Evolutionary conservation across 495 filamentous ascomycete species (phyloP).

Genomic region (Penicillium daleae): DNA sequence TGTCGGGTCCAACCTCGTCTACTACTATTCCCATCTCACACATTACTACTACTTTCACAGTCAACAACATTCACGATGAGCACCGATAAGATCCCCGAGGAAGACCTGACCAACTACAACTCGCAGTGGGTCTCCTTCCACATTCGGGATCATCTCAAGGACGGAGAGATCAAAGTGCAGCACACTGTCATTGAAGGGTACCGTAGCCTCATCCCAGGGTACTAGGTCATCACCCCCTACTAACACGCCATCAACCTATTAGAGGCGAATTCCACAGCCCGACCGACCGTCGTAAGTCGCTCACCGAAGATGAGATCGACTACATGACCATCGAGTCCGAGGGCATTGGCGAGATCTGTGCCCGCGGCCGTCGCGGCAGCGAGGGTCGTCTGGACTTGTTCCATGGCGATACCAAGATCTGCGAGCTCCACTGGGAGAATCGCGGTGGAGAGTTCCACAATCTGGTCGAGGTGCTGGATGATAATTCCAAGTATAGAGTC

Average conservation of each 20-base stretch:
- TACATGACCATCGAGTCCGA: conserved; percentile 36
- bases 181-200: conserved; percentile 43
- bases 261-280: conserved; percentile 43
- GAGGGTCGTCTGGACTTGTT: conserved; percentile 46
- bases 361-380: conserved; percentile 40
- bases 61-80: conserved; percentile 13
- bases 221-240: conserved; percentile 6
- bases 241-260: conserved; percentile 9
- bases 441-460: conserved; percentile 31
- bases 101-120: conserved; percentile 29
- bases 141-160: conserved; percentile 41
- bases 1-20: not conserved
- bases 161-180: conserved; percentile 36
- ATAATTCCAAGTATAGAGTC: conserved; percentile 36
- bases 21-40: not conserved
- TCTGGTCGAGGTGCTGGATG: conserved; percentile 38
- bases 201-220: not conserved
- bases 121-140: conserved; percentile 46
- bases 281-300: conserved; percentile 29
- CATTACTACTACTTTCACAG: not conserved
- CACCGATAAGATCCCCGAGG: not conserved
- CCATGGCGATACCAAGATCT: conserved; percentile 43
- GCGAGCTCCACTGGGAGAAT: conserved; percentile 49
- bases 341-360: conserved; percentile 43
- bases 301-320: conserved; percentile 44